Percentiles rank a stretch among this genome's conserved stretches.
Evolutionary conservation across 371 early-diverging fungal species (phyloP).

Genomic region (Mortierella sp.): DNA sequence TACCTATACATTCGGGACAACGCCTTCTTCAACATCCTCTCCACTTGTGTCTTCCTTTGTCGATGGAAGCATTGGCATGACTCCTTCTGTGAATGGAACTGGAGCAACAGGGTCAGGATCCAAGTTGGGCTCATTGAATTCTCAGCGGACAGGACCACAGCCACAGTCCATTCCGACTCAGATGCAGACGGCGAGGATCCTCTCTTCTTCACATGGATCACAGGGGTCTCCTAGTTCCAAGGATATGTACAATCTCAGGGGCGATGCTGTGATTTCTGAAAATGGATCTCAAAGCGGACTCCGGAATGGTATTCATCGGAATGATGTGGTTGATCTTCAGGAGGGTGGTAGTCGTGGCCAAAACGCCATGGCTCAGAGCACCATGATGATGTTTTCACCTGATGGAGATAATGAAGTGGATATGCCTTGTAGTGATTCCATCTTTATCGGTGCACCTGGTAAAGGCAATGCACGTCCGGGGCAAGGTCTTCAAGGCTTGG

Average conservation of each 20-base stretch:
- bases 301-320: not conserved
- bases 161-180: too few species aligned
- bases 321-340: not conserved
- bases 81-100: slow-evolving; percentile 4
- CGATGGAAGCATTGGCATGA: slow-evolving; percentile 3
- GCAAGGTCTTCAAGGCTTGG: not conserved
- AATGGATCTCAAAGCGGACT: too few species aligned
- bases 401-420: slow-evolving; percentile 73
- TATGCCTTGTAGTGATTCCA: slow-evolving; percentile 48
- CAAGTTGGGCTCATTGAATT: too few species aligned
- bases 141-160: too few species aligned
- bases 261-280: too few species aligned
- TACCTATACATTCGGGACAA: slow-evolving; percentile 9
- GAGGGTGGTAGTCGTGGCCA: not conserved
- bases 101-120: too few species aligned
- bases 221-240: too few species aligned
- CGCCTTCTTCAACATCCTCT: slow-evolving; percentile 24
- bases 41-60: slow-evolving; percentile 31
- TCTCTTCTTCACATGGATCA: too few species aligned
- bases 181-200: too few species aligned
- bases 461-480: not conserved
- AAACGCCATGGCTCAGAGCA: slow-evolving; percentile 41
- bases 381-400: slow-evolving; percentile 62
- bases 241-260: too few species aligned
- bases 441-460: slow-evolving; percentile 20